A percentile compares a stretch with the other conserved stretches of the same genome.
Conservation (phyloP, 2,329 filamentous ascomycete genomes). For the Fusarium subglutinans region DNA sequence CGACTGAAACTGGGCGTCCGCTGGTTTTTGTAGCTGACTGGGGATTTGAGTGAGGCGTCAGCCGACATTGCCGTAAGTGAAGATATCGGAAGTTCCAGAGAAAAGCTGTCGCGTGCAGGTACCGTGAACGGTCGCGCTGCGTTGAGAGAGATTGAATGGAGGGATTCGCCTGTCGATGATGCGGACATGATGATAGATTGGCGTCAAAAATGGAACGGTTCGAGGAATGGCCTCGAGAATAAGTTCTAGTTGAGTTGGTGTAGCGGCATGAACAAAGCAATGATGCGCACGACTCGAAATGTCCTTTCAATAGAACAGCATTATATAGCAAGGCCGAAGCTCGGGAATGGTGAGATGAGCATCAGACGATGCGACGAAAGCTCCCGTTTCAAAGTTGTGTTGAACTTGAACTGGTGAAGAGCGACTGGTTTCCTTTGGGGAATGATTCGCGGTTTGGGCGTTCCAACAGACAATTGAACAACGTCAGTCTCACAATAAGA, state of each 20-base stretch:
- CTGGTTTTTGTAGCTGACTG: slow-evolving; percentile 57
- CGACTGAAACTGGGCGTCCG: slow-evolving; percentile 59
- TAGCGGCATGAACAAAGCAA: not conserved
- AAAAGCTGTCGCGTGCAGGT: slow-evolving; percentile 58
- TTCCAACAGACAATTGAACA: not conserved
- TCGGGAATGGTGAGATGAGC: slow-evolving; percentile 17
- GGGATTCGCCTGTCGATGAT: slow-evolving; percentile 64
- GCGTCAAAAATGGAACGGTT: slow-evolving; percentile 34
- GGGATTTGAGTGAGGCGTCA: slow-evolving; percentile 61
- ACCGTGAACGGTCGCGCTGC: slow-evolving; percentile 56
- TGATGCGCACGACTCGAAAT: slow-evolving; percentile 10
- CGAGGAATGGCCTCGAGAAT: slow-evolving; percentile 11
- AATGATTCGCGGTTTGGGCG: not conserved
- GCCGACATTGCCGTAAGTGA: slow-evolving; percentile 54
- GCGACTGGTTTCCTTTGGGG: not conserved
- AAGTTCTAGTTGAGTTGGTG: not conserved
- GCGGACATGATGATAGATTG: slow-evolving; percentile 56
- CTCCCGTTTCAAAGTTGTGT: slow-evolving; percentile 5
- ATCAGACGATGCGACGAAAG: slow-evolving; percentile 29
- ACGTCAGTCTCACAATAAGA: slow-evolving; percentile 12
- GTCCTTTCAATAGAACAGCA: slow-evolving; percentile 33
- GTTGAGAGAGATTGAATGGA: slow-evolving; percentile 53
- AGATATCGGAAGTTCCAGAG: slow-evolving; percentile 59
- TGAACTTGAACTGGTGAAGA: not conserved
- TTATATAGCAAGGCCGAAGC: slow-evolving; percentile 25